Base-by-base conservation (phyloP, 208 protist genomes). In the Kentomonas sorsogonicus region DNA sequence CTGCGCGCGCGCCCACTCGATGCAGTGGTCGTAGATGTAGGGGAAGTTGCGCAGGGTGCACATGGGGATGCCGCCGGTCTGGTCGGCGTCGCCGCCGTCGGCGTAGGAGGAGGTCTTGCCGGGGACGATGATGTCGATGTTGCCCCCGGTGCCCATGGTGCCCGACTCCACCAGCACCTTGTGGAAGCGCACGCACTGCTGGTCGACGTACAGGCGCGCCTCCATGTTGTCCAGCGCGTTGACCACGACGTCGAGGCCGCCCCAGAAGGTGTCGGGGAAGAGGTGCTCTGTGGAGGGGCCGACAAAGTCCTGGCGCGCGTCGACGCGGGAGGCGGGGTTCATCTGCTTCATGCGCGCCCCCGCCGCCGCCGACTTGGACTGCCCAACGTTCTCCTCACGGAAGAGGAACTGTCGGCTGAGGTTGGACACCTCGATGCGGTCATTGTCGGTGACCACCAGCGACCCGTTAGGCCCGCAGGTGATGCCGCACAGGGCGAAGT, bases 21-120 rank as follows among this genome's bases (percentile, higher is more conserved):
- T 98, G 44, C 93, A 98, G 77, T 99, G 98, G 60, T 99, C 97
- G 77, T 99, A 99, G 22, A 86, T 85, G 82, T 99, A 97, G 11
- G 99, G 99, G 78, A 99, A 99, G 72, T 99, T 99, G 65, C 99
- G 97, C 15, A 99, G 77, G 15, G 98, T 99, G 70, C 99, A 99
- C 58, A 99, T 94, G 16, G 99, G 98, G 63, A 99, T 99, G 46
- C 84, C 88, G 30, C 81, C 82, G 44, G 98, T 97, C 72, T 99
- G 96, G 56, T 98, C 96, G 3, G 97, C 97, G 55, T 98, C 98
- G 13, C 83, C 81, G 43, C 93, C 96, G 6, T 95, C 89, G 10
- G 88, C 66, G 83, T 99, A 99, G 15, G 85, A 98, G 55, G 99
- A 96, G 5, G 99, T 99, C 46, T 98, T 74, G 13, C 72, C 50